Evolutionary conservation across 2,329 filamentous ascomycete genomes (phyloP).

Genomic region (Sphaerulina populicola): DNA sequence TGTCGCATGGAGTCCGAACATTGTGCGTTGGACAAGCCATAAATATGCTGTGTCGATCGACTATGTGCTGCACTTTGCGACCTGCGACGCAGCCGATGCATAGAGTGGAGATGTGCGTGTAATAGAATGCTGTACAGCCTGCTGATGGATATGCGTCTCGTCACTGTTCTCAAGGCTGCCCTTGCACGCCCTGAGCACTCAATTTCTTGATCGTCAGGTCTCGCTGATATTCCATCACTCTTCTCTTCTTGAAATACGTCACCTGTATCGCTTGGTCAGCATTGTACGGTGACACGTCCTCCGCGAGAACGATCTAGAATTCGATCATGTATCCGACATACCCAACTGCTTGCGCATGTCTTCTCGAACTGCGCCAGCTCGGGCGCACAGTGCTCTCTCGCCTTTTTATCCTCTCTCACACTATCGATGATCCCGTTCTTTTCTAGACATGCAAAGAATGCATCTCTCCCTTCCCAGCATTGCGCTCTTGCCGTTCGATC

Average conservation of each 20-base stretch:
- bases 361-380: constrained; percentile 64
- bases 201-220: constrained; percentile 69
- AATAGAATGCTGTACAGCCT: not conserved
- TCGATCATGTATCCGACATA: constrained; percentile 40
- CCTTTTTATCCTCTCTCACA: constrained; percentile 48
- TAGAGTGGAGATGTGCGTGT: not conserved
- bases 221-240: constrained; percentile 86
- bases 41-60: too few relatives aligned
- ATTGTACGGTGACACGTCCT: not conserved
- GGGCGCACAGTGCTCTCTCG: constrained; percentile 47
- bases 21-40: too few relatives aligned
- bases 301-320: not conserved
- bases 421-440: constrained; percentile 70
- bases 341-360: constrained; percentile 86
- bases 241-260: constrained; percentile 94
- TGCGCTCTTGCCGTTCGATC: constrained; percentile 68
- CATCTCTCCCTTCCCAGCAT: constrained; percentile 86
- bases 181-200: constrained; percentile 38
- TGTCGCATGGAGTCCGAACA: too few relatives aligned
- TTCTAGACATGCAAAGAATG: constrained; percentile 83
- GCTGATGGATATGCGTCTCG: not conserved
- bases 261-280: constrained; percentile 49
- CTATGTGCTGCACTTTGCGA: too few relatives aligned
- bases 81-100: not conserved
- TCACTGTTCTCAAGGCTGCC: constrained; percentile 16